Conservation (phyloP, 1,139 yeast species). For the Zygosaccharomyces pseudobailii region DNA sequence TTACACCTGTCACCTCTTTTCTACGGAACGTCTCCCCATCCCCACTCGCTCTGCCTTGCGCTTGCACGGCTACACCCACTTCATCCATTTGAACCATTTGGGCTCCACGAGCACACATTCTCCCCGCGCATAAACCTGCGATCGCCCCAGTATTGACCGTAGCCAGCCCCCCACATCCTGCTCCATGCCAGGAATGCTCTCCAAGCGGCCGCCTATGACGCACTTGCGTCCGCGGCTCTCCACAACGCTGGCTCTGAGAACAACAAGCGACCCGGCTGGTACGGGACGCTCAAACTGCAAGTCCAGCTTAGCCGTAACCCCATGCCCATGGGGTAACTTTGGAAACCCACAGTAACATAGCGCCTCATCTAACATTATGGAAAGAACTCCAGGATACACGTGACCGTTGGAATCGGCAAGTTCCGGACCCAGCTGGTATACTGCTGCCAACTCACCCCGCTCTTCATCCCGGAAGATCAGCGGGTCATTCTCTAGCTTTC, state of each 20-base stretch:
- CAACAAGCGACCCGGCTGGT: slow-evolving; percentile 60
- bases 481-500: slow-evolving; percentile 64
- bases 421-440: slow-evolving; percentile 66
- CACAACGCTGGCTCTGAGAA: slow-evolving; percentile 62
- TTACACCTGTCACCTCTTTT: too few relatives aligned
- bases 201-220: slow-evolving; percentile 60
- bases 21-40: too few relatives aligned
- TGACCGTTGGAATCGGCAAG: slow-evolving; percentile 60
- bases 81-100: slow-evolving; percentile 55
- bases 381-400: slow-evolving; percentile 81
- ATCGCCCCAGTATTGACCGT: slow-evolving; percentile 7
- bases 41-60: too few relatives aligned
- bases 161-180: slow-evolving; percentile 7
- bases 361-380: slow-evolving; percentile 82
- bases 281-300: slow-evolving; percentile 63
- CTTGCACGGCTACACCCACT: neutral
- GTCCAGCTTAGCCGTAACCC: slow-evolving; percentile 82
- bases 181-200: slow-evolving; percentile 39
- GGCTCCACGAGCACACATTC: slow-evolving; percentile 70
- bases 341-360: slow-evolving; percentile 86
- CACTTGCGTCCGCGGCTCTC: slow-evolving; percentile 78
- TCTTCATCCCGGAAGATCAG: slow-evolving; percentile 46
- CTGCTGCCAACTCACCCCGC: slow-evolving; percentile 49
- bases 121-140: slow-evolving; percentile 47
- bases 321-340: slow-evolving; percentile 71